A percentile compares a stretch with the other conserved stretches of the same genome.
phyloP scores from a whole-genome alignment of 164 flowering plant genomes.

The Stephania yunnanensis region DNA sequence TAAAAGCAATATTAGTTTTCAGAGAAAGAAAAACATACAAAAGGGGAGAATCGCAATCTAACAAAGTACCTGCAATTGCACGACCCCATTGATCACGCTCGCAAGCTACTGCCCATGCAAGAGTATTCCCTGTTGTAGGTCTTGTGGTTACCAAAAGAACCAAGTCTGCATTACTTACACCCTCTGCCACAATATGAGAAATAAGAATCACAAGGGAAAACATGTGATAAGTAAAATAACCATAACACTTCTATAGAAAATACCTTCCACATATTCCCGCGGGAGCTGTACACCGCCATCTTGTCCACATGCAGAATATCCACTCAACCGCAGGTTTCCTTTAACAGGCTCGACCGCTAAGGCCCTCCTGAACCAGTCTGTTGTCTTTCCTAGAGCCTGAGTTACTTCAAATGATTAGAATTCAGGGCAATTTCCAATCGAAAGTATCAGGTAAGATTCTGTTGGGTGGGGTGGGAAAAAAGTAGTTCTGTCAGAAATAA shows the following conservation, averaged over 20 bases:
- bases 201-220: neutral
- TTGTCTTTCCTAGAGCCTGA: conserved; percentile 94
- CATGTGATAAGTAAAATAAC: neutral
- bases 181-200: conserved; percentile 50
- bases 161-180: conserved; percentile 85
- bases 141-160: conserved; percentile 96
- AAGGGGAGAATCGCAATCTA: neutral
- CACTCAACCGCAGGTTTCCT: conserved; percentile 91
- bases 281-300: conserved; percentile 99
- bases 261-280: conserved; percentile 94
- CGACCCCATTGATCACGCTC: conserved; percentile 99
- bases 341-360: conserved; percentile 94
- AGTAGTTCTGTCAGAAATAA: neutral
- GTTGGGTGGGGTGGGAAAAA: neutral
- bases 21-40: neutral
- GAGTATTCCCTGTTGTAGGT: conserved; percentile 98
- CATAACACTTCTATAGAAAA: conserved; percentile 1
- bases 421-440: neutral
- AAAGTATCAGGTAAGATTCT: neutral
- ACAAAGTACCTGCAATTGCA: conserved; percentile 84
- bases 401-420: conserved; percentile 7
- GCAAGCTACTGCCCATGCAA: conserved; percentile 99
- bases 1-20: neutral
- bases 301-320: conserved; percentile 99
- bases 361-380: conserved; percentile 91